Percentiles rank a stretch among this genome's conserved stretches.
Evolutionary conservation across 2,329 filamentous ascomycete genomes (phyloP).

Genomic region (Thelonectria olida): DNA sequence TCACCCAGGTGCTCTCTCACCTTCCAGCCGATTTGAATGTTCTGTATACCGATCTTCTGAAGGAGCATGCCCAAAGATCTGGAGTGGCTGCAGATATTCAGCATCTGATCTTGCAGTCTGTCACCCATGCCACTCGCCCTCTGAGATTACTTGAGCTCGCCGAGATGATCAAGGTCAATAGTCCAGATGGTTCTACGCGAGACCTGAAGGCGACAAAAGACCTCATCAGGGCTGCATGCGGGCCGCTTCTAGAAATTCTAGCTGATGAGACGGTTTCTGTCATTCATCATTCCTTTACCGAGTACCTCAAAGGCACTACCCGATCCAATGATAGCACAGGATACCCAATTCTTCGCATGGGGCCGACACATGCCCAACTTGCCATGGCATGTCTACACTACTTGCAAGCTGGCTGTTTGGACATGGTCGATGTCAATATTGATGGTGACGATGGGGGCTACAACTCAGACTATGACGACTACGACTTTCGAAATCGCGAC

Average conservation of each 20-base stretch:
- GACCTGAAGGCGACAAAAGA: conserved; percentile 45
- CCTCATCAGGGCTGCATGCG: conserved; percentile 51
- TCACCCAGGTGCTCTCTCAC: background rate
- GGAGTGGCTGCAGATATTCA: conserved; percentile 46
- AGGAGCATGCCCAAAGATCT: conserved; percentile 33
- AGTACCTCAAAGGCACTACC: conserved; percentile 46
- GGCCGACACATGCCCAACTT: background rate
- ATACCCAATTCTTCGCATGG: background rate
- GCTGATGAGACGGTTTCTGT: conserved; percentile 56
- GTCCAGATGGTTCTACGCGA: background rate
- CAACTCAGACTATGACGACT: background rate
- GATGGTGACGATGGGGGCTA: background rate
- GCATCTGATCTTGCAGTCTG: conserved; percentile 48
- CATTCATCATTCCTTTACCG: conserved; percentile 59
- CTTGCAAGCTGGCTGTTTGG: conserved; percentile 4
- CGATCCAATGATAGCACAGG: background rate
- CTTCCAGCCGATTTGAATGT: conserved; percentile 13
- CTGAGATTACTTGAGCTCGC: conserved; percentile 54
- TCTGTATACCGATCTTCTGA: conserved; percentile 17
- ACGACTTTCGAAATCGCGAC: background rate
- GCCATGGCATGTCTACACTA: conserved; percentile 24
- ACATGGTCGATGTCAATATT: background rate
- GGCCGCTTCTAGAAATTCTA: conserved; percentile 55
- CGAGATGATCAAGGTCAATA: conserved; percentile 18
- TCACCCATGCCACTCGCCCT: conserved; percentile 52